These are phyloP conservation scores for Fusarium pininemorale DNA, from an alignment of 2,329 filamentous ascomycete species.

Conservation along the genomic window DNA sequence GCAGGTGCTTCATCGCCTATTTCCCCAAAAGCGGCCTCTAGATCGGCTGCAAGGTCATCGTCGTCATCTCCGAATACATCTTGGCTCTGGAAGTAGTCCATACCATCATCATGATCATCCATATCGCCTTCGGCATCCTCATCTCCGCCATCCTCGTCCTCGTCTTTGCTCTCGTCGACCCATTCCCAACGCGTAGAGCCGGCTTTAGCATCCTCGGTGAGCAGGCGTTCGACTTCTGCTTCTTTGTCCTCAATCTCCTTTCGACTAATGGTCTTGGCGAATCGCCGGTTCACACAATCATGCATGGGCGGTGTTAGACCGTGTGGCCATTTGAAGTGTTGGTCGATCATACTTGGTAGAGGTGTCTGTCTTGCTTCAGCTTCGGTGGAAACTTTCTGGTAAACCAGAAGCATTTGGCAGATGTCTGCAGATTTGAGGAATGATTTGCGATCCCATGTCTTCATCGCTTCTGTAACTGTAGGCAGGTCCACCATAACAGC, in stretches of 20 bases:
- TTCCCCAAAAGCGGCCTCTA: slow-evolving; percentile 64
- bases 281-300: slow-evolving; percentile 82
- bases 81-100: slow-evolving; percentile 50
- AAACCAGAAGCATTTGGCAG: slow-evolving; percentile 86
- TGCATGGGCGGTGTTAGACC: slow-evolving; percentile 90
- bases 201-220: slow-evolving; percentile 73
- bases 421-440: slow-evolving; percentile 92
- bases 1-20: slow-evolving; percentile 52
- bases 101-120: slow-evolving; percentile 51
- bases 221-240: slow-evolving; percentile 76
- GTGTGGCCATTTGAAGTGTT: slow-evolving; percentile 79
- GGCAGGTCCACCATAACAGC: slow-evolving; percentile 84
- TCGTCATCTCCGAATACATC: slow-evolving; percentile 51
- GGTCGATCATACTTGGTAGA: slow-evolving; percentile 77
- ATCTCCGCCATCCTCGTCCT: slow-evolving; percentile 57
- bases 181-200: slow-evolving; percentile 70
- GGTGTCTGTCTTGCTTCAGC: slow-evolving; percentile 71
- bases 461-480: slow-evolving; percentile 89
- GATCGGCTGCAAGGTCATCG: slow-evolving; percentile 62
- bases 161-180: slow-evolving; percentile 62
- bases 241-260: slow-evolving; percentile 89
- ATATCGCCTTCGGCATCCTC: slow-evolving; percentile 61
- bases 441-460: slow-evolving; percentile 88
- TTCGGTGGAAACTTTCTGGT: slow-evolving; percentile 72
- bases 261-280: slow-evolving; percentile 83